Evolutionary conservation across 345 rosid species (phyloP), one percentile per base, ranked within the genome.

Genomic region (Hevea brasiliensis): DNA sequence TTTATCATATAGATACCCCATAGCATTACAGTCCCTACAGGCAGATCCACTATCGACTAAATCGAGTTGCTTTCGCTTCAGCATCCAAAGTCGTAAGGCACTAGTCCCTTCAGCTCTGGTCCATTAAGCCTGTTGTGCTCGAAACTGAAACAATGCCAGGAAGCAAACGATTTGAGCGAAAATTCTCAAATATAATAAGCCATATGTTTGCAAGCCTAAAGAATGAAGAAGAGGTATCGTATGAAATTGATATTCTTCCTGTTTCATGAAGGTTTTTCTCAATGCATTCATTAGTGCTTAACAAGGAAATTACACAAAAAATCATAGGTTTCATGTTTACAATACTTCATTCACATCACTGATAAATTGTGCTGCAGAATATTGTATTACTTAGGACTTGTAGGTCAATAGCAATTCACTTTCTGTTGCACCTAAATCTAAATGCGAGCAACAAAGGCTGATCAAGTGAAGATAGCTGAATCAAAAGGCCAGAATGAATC

Each of bases 51-150:
- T 27, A 18, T 17, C 21, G 26, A 72, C 45, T 29, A 9, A 27
- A 12, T 47, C 55, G 5, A 44, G 40, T 24, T 14, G 24, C 61
- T 0, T 59, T 59, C 11, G 10, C 41, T 72, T 71, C 83, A 89
- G 90, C 94, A 89, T 68, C 94, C 92, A 6, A 89, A 89, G 77
- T 89, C 92, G 1, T 89, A 89, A 11, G 87, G 77, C 62, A 77
- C 94, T 6, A 87, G 84, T 54, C 94, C 94, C 81, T 87, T 80
- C 85, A 89, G 85, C 80, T 89, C 90, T 1, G 94, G 94, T 75
- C 94, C 94, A 41, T 79, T 86, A 26, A 89, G 85, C 61, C 79
- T 77, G 85, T 89, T 89, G 81, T 85, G 82, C 50, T 75, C 78
- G 7, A 77, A 87, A 69, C 94, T 89, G 89, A 59, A 61, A 73